Evolutionary conservation across 2,329 filamentous ascomycete species (phyloP), one percentile per base, ranked within the genome.

Genomic region (Fusarium sororula): DNA sequence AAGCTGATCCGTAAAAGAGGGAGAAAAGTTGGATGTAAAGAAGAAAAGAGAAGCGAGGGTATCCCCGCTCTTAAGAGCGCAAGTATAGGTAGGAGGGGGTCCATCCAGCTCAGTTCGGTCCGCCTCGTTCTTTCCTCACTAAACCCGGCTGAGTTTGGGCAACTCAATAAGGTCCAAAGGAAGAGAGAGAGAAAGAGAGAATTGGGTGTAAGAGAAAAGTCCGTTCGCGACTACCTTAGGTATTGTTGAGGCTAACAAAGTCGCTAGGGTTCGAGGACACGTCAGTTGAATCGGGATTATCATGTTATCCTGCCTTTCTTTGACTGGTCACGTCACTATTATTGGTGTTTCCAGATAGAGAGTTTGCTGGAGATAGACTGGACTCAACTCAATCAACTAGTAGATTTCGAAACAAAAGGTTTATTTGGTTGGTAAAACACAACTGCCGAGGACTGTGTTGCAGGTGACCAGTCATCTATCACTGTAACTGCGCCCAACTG

Each of bases 21-120:
- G 54, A 53, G 42, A 68, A 73, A 65, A 58, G 67, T 57, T 63
- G 68, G 64, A 73, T 65, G 53, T 48, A 41, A 73, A 54, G 47
- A 45, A 53, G 50, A 60, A 60, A 41, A 65, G 64, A 57, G 41
- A 50, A 56, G 57, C 59, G 48, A 68, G 53, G 54, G 39, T 35
- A 73, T 58, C 70, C 70, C 44, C 28, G 70, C 17, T 68, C 50
- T 71, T 71, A 73, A 62, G 14, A 56, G 12, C 7, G 48, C 39
- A 62, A 39, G 17, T 71, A 73, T 70, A 66, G 70, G 51, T 70
- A 66, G 70, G 51, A 59, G 58, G 58, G 58, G 68, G 55, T 62
- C 61, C 35, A 48, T 61, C 45, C 39, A 63, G 26, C 26, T 53
- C 30, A 22, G 41, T 59, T 28, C 41, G 38, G 47, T 54, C 66